Evolutionary conservation across 2,329 filamentous ascomycete species (phyloP).

Genomic region (Fusarium denticulatum): DNA sequence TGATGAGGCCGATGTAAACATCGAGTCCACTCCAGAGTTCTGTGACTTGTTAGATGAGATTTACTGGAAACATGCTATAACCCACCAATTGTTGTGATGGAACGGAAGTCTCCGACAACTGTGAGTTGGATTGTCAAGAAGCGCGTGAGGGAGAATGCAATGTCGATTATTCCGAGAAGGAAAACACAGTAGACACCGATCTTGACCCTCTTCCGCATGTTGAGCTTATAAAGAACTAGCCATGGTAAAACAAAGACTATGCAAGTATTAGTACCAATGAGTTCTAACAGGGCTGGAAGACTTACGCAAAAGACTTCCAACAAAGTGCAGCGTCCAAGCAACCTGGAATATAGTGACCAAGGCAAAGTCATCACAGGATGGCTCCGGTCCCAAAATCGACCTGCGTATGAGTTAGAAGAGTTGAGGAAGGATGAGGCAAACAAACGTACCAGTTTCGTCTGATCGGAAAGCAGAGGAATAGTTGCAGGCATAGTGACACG

Average conservation of each 20-base stretch:
- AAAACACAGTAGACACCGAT: slow-evolving; percentile 31
- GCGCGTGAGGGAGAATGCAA: slow-evolving; percentile 32
- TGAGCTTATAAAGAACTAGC: slow-evolving; percentile 19
- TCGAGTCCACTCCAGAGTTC: slow-evolving; percentile 36
- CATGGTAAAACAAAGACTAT: slow-evolving; percentile 22
- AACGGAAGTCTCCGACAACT: background rate
- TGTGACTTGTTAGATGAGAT: background rate
- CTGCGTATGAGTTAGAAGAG: background rate
- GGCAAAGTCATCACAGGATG: background rate
- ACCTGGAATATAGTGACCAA: slow-evolving; percentile 16
- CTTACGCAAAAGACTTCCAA: slow-evolving; percentile 19
- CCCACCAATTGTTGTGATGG: slow-evolving; percentile 33
- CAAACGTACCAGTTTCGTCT: slow-evolving; percentile 24
- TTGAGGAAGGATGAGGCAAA: rapidly evolving
- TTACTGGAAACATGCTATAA: rapidly evolving
- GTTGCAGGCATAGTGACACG: background rate
- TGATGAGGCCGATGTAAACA: slow-evolving; percentile 27
- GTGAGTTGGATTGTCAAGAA: slow-evolving; percentile 27
- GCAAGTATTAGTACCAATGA: background rate
- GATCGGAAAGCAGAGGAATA: slow-evolving; percentile 30
- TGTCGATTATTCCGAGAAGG: slow-evolving; percentile 30
- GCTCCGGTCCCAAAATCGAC: background rate
- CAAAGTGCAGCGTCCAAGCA: slow-evolving; percentile 26
- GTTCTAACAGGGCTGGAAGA: rapidly evolving
- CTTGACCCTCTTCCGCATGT: slow-evolving; percentile 21